These are phyloP conservation scores for Leccinum aurantiacum DNA, from an alignment of 768 basidiomycete species.

Conservation along the genomic window DNA sequence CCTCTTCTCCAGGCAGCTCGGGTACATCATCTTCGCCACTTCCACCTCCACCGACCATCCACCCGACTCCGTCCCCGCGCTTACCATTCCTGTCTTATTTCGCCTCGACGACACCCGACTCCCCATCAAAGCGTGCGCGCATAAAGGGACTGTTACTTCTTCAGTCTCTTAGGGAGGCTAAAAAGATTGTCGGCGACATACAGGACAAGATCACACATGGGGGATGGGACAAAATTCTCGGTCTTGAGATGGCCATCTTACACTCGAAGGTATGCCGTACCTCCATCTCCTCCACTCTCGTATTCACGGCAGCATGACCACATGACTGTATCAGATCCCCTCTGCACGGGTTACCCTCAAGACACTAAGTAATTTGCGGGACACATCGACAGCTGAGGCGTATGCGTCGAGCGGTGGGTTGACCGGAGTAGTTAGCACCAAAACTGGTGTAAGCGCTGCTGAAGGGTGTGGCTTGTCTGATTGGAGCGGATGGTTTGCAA, in stretches of 20 bases:
- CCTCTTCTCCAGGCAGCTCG: conserved; percentile 32
- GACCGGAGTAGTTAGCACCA: conserved; percentile 56
- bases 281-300: background rate
- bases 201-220: conserved; percentile 18
- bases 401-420: conserved; percentile 84
- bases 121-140: conserved; percentile 66
- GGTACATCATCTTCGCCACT: conserved; percentile 5
- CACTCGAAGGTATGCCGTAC: conserved; percentile 62
- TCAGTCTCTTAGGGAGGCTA: conserved; percentile 39
- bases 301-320: background rate
- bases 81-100: conserved; percentile 60
- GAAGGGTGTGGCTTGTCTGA: conserved; percentile 48
- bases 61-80: conserved; percentile 6
- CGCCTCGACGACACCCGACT: conserved; percentile 79
- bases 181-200: conserved; percentile 17
- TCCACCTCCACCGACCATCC: conserved; percentile 1
- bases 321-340: conserved; percentile 6
- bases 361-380: conserved; percentile 65
- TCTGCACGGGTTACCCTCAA: conserved; percentile 50
- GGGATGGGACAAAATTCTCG: conserved; percentile 50
- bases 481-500: conserved; percentile 37
- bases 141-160: conserved; percentile 79
- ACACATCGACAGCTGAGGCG: conserved; percentile 75
- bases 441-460: conserved; percentile 51
- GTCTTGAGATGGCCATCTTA: conserved; percentile 74